phyloP scores from a whole-genome alignment of 208 protist species.

The Lotmaria passim region DNA sequence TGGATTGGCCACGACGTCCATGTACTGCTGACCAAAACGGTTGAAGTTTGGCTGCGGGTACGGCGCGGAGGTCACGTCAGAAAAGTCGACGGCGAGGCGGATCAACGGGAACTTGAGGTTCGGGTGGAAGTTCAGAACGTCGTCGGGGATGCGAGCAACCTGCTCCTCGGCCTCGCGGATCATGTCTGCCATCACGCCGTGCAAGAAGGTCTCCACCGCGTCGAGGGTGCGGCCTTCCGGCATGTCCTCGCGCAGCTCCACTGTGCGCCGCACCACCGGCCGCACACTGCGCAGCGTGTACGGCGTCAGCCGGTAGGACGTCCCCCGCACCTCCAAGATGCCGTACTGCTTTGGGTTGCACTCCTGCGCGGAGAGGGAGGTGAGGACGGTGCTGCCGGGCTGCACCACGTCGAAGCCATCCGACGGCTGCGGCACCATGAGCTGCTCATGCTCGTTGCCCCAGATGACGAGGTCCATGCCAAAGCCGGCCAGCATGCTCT shows the following conservation, averaged over 20 bases:
- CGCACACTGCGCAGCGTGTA: slow-evolving; percentile 92
- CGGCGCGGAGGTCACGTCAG: slow-evolving; percentile 64
- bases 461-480: slow-evolving; percentile 98
- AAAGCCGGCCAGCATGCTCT: slow-evolving; percentile 93
- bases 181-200: slow-evolving; percentile 79
- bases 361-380: slow-evolving; percentile 94
- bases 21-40: slow-evolving; percentile 92
- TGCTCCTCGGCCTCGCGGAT: slow-evolving; percentile 79
- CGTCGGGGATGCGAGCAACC: slow-evolving; percentile 70
- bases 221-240: slow-evolving; percentile 70
- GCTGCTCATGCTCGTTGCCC: slow-evolving; percentile 99
- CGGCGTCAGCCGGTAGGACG: slow-evolving; percentile 87
- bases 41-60: slow-evolving; percentile 88
- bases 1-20: slow-evolving; percentile 89
- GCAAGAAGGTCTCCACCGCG: slow-evolving; percentile 86
- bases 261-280: slow-evolving; percentile 89
- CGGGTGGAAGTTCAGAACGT: slow-evolving; percentile 78
- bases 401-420: slow-evolving; percentile 95
- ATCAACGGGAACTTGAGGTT: slow-evolving; percentile 88
- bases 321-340: slow-evolving; percentile 83
- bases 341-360: slow-evolving; percentile 95
- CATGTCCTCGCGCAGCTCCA: slow-evolving; percentile 74
- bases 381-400: slow-evolving; percentile 97
- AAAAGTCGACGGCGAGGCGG: slow-evolving; percentile 85
- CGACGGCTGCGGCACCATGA: slow-evolving; percentile 88